A percentile compares a stretch with the other conserved stretches of the same genome.
Evolutionary conservation across 2,329 filamentous ascomycete genomes (phyloP).

Genomic region (Talaromyces sp.): DNA sequence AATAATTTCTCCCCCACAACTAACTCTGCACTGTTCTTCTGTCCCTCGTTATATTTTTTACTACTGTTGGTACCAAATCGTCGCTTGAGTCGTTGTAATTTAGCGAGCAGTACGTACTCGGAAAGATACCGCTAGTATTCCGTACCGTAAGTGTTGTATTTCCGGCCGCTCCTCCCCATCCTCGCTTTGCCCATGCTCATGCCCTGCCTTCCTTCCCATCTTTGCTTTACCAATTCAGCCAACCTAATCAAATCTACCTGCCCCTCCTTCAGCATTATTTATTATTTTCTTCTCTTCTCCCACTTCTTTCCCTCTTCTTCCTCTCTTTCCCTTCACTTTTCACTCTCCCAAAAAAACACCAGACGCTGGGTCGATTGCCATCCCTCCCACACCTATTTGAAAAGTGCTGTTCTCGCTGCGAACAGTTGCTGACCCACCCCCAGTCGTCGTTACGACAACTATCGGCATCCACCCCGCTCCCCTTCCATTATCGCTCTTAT

Average conservation of each 20-base stretch:
- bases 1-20: neutral
- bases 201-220: neutral
- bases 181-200: neutral
- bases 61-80: neutral
- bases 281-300: neutral
- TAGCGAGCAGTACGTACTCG: constrained; percentile 1
- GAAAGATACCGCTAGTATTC: neutral
- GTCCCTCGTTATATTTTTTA: neutral
- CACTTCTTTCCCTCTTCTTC: neutral
- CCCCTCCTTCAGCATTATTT: constrained; percentile 12
- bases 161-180: constrained; percentile 1
- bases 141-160: constrained; percentile 1
- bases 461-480: constrained; percentile 12
- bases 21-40: too few species aligned
- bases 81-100: neutral
- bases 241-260: constrained; percentile 3
- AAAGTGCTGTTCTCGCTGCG: constrained; percentile 1
- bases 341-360: neutral
- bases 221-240: constrained; percentile 3
- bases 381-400: neutral
- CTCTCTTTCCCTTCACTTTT: neutral
- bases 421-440: constrained; percentile 15
- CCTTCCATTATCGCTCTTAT: constrained; percentile 12
- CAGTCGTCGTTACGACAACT: constrained; percentile 16
- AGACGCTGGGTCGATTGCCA: constrained; percentile 12